Conservation (phyloP, 257 asterid species). For the Cruciata laevipes region DNA sequence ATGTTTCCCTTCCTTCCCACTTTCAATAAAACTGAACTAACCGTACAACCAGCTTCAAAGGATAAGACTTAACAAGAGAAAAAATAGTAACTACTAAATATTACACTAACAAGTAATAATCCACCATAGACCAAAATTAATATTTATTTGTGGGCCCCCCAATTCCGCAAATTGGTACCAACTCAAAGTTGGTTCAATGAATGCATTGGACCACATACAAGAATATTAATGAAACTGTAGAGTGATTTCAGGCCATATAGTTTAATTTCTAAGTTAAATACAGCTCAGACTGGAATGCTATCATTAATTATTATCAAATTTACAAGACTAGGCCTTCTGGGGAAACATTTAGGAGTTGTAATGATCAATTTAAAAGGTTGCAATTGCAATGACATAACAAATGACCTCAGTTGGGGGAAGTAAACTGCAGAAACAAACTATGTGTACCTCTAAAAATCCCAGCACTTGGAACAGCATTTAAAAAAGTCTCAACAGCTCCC, state of each 20-base stretch:
- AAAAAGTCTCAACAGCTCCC: conserved; percentile 99
- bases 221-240: not conserved
- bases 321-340: not conserved
- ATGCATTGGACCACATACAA: not conserved
- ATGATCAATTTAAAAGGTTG: not conserved
- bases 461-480: conserved; percentile 87
- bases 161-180: too few relatives aligned
- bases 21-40: too few relatives aligned
- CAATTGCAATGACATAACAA: not conserved
- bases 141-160: too few relatives aligned
- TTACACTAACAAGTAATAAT: not conserved
- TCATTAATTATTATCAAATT: not conserved
- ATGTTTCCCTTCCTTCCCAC: not conserved
- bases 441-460: conserved; percentile 84
- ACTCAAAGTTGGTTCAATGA: not conserved
- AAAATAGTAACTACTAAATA: not conserved
- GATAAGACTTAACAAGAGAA: not conserved
- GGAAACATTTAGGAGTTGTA: not conserved
- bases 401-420: not conserved
- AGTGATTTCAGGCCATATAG: not conserved
- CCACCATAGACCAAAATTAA: not conserved
- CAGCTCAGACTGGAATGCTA: not conserved
- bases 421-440: not conserved
- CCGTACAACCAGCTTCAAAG: not conserved
- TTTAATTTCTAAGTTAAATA: not conserved